Evolutionary conservation across 345 rosid species (phyloP).

Genomic region (Brassica napus): Da-Ae NC_063444.1:24158501-24159000

Average conservation of each 20-base stretch:
- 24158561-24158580: background rate
- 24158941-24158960: background rate
- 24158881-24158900: too few species aligned
- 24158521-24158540: background rate
- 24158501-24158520: background rate
- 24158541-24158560: too few species aligned
- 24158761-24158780: too few species aligned
- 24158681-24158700: background rate
- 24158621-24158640: background rate
- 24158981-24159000: background rate
- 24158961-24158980: background rate
- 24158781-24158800: too few species aligned
- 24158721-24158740: too few species aligned
- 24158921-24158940: background rate
- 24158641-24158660: background rate
- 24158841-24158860: too few species aligned
- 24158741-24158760: too few species aligned
- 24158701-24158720: too few species aligned
- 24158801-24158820: too few species aligned
- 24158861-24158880: too few species aligned
- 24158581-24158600: background rate
- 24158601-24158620: background rate
- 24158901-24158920: too few species aligned
- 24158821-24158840: too few species aligned
- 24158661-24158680: background rate